Conservation (phyloP, 495 filamentous ascomycete species). For the Penicillium cinerascens region DNA sequence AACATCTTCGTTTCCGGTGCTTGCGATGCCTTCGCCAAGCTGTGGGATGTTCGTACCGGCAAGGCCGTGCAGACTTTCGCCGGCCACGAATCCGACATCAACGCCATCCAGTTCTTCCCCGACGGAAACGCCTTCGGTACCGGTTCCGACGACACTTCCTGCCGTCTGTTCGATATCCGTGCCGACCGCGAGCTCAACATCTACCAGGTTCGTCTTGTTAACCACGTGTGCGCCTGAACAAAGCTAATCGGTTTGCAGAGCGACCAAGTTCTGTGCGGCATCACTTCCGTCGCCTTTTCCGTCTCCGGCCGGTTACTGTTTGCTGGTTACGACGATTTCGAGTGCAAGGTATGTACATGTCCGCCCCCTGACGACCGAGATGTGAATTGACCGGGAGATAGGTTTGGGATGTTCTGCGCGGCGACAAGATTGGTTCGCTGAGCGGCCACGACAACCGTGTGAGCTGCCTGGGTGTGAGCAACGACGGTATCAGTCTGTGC, state of each 20-base stretch:
- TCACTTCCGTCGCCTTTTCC: constrained; percentile 96
- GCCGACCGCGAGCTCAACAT: constrained; percentile 94
- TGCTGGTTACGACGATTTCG: constrained; percentile 97
- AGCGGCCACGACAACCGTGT: constrained; percentile 98
- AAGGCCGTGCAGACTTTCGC: constrained; percentile 98
- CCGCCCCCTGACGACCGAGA: neutral
- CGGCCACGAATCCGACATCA: constrained; percentile 98
- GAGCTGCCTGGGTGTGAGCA: constrained; percentile 96
- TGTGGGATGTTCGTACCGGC: constrained; percentile 98
- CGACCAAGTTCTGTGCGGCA: constrained; percentile 94
- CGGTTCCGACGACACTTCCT: constrained; percentile 95
- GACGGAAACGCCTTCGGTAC: constrained; percentile 98
- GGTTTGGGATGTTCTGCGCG: constrained; percentile 97
- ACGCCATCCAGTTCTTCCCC: constrained; percentile 98
- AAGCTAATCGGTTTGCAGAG: constrained; percentile 55
- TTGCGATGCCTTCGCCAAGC: constrained; percentile 96
- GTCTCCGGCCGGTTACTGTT: constrained; percentile 95
- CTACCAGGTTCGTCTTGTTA: constrained; percentile 66
- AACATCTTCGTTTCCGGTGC: constrained; percentile 95
- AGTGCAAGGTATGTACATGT: constrained; percentile 81
- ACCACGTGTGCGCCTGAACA: neutral
- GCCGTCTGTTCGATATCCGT: constrained; percentile 95
- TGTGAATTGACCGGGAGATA: constrained; percentile 34
- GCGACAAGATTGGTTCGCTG: constrained; percentile 93
- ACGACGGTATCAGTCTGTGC: constrained; percentile 98